Conservation (phyloP, 495 filamentous ascomycete genomes). For the Haplographium delicatum region DNA sequence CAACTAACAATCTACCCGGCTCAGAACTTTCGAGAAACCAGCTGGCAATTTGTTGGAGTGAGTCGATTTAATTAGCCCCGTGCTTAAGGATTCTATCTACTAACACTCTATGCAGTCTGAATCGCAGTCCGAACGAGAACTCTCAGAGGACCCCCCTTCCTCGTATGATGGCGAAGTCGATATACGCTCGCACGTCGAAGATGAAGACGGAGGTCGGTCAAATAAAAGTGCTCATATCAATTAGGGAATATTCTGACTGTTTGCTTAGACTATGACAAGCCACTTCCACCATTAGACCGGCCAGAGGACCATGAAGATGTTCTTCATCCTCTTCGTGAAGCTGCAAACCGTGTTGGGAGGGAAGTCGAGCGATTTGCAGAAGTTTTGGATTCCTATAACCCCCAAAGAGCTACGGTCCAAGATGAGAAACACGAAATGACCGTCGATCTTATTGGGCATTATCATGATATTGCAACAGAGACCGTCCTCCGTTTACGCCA, state of each 20-base stretch:
- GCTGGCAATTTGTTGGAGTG: slow-evolving; percentile 24
- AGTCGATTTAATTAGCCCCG: no score
- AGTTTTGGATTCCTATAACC: slow-evolving; percentile 26
- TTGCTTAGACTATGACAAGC: slow-evolving; percentile 16
- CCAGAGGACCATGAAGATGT: slow-evolving; percentile 25
- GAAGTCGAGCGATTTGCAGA: slow-evolving; percentile 29
- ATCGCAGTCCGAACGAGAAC: slow-evolving; percentile 17
- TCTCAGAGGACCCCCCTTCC: slow-evolving; percentile 23
- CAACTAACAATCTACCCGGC: slow-evolving; percentile 6
- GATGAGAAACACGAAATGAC: slow-evolving; percentile 25
- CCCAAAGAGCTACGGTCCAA: slow-evolving; percentile 14
- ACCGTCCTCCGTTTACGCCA: slow-evolving; percentile 26
- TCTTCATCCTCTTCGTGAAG: slow-evolving; percentile 28
- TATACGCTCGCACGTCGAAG: slow-evolving; percentile 8
- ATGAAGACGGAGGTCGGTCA: slow-evolving; percentile 14
- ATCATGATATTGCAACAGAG: slow-evolving; percentile 23
- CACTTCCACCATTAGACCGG: slow-evolving; percentile 10
- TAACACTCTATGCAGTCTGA: slow-evolving; percentile 16
- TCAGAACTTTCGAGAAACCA: slow-evolving; percentile 23
- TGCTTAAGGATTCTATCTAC: no score
- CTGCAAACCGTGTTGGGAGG: slow-evolving; percentile 27
- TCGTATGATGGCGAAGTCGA: slow-evolving; percentile 21
- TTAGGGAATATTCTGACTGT: no score
- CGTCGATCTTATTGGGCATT: slow-evolving; percentile 24
- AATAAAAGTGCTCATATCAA: no score